These are phyloP conservation scores for Exophiala oligosperma DNA, from an alignment of 2,329 filamentous ascomycete species.

Conservation along the genomic window DNA sequence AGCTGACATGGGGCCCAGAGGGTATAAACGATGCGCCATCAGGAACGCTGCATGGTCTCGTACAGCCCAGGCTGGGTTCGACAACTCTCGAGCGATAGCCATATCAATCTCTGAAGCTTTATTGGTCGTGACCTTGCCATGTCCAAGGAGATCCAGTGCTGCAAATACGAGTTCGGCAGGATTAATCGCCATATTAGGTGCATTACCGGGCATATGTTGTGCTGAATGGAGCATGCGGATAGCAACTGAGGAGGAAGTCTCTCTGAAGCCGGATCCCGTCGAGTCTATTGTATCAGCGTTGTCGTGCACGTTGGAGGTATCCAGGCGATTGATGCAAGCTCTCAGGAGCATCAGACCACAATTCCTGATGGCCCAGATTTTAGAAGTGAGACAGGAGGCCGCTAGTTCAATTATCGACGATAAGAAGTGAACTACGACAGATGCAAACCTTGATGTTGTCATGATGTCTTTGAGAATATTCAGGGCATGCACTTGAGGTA, in stretches of 20 bases:
- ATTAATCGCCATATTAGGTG: not conserved
- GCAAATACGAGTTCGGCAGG: slow-evolving; percentile 39
- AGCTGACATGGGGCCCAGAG: not conserved
- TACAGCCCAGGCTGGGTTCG: slow-evolving; percentile 46
- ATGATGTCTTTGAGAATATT: slow-evolving; percentile 94
- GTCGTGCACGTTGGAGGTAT: slow-evolving; percentile 32
- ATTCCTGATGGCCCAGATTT: slow-evolving; percentile 92
- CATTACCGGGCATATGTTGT: not conserved
- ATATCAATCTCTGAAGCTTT: slow-evolving; percentile 36
- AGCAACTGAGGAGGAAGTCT: slow-evolving; percentile 11
- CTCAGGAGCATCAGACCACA: slow-evolving; percentile 87
- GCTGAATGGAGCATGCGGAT: slow-evolving; percentile 14
- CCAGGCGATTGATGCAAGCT: slow-evolving; percentile 54
- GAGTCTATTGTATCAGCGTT: not conserved
- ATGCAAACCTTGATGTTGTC: slow-evolving; percentile 74
- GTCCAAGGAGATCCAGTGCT: slow-evolving; percentile 45
- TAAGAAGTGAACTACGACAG: slow-evolving; percentile 71
- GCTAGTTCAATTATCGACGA: slow-evolving; percentile 76
- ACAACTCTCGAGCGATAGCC: slow-evolving; percentile 40
- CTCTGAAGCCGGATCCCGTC: not conserved
- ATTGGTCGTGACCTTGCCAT: slow-evolving; percentile 29
- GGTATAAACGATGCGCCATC: slow-evolving; percentile 12
- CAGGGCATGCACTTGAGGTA: slow-evolving; percentile 91
- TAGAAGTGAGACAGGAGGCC: slow-evolving; percentile 73
- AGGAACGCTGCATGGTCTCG: slow-evolving; percentile 46